Base-by-base conservation (phyloP, 2,329 filamentous ascomycete species). In the Rugonectria rugulosa region DNA sequence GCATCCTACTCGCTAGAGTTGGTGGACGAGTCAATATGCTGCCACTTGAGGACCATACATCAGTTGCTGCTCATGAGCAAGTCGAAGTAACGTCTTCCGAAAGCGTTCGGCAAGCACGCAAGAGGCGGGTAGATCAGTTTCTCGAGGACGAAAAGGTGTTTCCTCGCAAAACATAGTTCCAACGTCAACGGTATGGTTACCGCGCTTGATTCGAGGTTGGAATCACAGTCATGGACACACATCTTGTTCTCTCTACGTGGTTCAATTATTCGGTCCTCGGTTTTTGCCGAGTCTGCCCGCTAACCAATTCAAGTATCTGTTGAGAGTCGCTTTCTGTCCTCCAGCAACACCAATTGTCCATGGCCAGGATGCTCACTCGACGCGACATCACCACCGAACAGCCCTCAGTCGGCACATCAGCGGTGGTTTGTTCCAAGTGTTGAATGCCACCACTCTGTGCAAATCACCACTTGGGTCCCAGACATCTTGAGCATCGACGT, bases 1-100 rank as follows among this genome's bases (percentile, higher is more conserved):
- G 86, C 27, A 77, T 87, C 61, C 72, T 92, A 58, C 77, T 88
- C 50, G 80, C 81, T 1, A 78, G 86, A 21, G 85, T 89, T 1
- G 79, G 80, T 5, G 83, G 80, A 2, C 78, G 83, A 17, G 75
- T 88, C n/a, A 48, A 64, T 34, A 56, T 61, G 21, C 31, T 68
- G n/a, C 61, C 66, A n/a, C n/a, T n/a, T 5, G 46, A 58, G 1
- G 26, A 57, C 2, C 56, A 52, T 21, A 24, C 6, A 19, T 31
- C 37, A 1, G 56, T 57, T 40, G 31, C 50, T 0, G 9, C 32
- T 5, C 24, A 55, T 0, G 34, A 57, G 17, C 48, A 62, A 11
- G 26, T 67, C 11, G 36, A 20, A 6, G 42, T 67, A 15, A 26
- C 38, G 21, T 47, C 47, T 14, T 34, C 40, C 0, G 61, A 62